Evolutionary conservation across 345 rosid genomes (phyloP).

Genomic region (Eucalyptus guilfoylei): DNA sequence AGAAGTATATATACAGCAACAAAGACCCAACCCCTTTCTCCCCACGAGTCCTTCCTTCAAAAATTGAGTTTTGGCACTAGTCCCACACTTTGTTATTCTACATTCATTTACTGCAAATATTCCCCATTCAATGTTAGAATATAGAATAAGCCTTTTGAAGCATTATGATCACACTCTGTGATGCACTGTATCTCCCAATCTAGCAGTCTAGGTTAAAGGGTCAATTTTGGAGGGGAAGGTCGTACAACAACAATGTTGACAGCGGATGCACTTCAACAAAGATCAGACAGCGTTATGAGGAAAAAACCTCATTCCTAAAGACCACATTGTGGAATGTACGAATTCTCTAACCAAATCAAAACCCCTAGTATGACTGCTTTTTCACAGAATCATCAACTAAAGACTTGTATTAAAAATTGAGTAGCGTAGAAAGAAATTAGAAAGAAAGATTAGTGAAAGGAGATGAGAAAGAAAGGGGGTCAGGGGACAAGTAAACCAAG

Average conservation of each 20-base stretch:
- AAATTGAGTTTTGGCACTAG: neutral
- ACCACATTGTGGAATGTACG: neutral
- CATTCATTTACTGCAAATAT: neutral
- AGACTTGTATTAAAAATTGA: neutral
- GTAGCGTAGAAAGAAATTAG: neutral
- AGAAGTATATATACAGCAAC: neutral
- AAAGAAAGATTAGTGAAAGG: neutral
- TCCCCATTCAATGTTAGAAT: neutral
- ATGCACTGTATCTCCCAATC: neutral
- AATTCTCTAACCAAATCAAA: neutral
- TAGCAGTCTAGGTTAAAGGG: neutral
- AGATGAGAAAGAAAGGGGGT: neutral
- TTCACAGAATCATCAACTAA: neutral
- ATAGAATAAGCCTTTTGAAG: neutral
- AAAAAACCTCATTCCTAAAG: neutral
- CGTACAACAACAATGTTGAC: neutral
- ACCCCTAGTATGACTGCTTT: neutral
- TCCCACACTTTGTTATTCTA: neutral
- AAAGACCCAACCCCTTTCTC: neutral
- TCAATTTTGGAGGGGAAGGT: neutral
- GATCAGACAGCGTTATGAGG: neutral
- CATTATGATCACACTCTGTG: neutral
- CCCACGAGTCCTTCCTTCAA: neutral
- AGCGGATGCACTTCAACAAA: neutral
- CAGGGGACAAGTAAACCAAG: neutral